Evolutionary conservation across 768 basidiomycete species (phyloP), one percentile per base, ranked within the genome.

Genomic region (Suillus clintonianus): DNA sequence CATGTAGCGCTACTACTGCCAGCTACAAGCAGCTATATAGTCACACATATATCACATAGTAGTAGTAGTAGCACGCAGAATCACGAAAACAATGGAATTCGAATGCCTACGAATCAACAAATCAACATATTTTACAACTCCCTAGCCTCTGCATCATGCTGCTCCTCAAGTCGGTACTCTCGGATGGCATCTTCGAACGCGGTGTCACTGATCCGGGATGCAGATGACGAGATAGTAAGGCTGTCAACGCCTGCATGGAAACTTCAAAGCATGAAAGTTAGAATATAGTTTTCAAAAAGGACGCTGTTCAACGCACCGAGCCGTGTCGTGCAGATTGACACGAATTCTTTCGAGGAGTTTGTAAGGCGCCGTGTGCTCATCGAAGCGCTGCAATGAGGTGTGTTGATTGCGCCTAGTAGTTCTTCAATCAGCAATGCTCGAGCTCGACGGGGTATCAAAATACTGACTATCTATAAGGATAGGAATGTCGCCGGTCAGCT

Each of bases 231-330:
- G n/a, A 15, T 51, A 53, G 34, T 41, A 36, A 60, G 37, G 1
- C 59, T 14, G 15, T 64, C 60, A 1, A 36, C 60, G 15, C 60
- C 60, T 27, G 63, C 47, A 41, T 62, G 54, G 63, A 47, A 64
- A 8, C 48, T 64, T 60, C 24, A 53, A 62, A 45, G 36, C 7
- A n/a, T 19, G 0, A 64, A 24, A n/a, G 22, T 30, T 9, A 34
- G 19, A 43, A 47, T 34, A 54, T 14, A 6, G 24, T 24, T 13
- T 22, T 22, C 1, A 11, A 45, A 47, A 47, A 61, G 37, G 13
- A n/a, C 10, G 43, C 50, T 15, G 50, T 27, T 30, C 50, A 53
- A 58, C 22, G 7, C 43, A 64, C 63, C 15, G 19, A 19, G 60
- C 63, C 3, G 1, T 22, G 45, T 22, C 4, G 10, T 45, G 45